Conservation (phyloP, 2,329 filamentous ascomycete species). For the Pyrenophora graminea region DNA sequence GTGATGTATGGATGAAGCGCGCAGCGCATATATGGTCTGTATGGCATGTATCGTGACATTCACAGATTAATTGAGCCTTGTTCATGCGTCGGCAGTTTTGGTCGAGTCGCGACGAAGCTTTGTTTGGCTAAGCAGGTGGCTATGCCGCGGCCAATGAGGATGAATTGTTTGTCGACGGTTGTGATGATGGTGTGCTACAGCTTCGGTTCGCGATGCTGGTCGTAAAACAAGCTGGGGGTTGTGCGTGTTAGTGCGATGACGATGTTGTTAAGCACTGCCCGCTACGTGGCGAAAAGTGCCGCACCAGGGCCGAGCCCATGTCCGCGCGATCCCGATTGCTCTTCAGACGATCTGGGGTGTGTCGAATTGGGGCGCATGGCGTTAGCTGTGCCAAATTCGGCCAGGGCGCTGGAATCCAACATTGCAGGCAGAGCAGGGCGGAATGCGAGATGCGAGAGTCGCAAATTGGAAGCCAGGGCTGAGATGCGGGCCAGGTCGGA, state of each 20-base stretch:
- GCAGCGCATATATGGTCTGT: no score
- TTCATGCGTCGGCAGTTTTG: no score
- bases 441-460: background rate
- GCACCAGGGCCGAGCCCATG: conserved; percentile 2
- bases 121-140: no score
- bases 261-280: conserved; percentile 3
- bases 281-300: conserved; percentile 10
- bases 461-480: background rate
- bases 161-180: no score
- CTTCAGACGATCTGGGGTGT: background rate
- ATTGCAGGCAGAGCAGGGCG: background rate
- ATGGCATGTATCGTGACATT: no score
- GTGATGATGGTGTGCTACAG: no score
- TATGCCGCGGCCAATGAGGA: no score
- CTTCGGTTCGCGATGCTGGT: no score
- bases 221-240: background rate
- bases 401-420: background rate
- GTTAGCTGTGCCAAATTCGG: background rate
- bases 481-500: no score
- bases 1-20: no score
- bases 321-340: conserved; percentile 1
- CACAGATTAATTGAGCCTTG: no score
- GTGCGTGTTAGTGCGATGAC: conserved; percentile 5
- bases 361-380: background rate
- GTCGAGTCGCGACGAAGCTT: no score